Evolutionary conservation across 805 yeast genomes (phyloP).

Genomic region (Candida patagonica): DNA sequence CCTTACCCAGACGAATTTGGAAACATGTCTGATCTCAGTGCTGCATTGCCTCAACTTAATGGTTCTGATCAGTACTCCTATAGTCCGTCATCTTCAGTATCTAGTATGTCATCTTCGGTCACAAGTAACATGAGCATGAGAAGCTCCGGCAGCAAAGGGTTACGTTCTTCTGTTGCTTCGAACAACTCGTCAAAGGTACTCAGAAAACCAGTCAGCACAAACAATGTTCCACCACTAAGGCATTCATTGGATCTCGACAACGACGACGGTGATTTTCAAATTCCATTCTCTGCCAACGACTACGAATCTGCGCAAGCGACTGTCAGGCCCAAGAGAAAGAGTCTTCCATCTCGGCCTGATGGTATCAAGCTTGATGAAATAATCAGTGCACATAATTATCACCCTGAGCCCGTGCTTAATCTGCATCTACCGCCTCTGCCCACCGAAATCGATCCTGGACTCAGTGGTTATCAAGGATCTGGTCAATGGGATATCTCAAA

Average conservation of each 20-base stretch:
- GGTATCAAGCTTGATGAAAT: constrained; percentile 8
- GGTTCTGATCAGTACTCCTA: not conserved
- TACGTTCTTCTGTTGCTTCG: not conserved
- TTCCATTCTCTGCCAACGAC: constrained; percentile 20
- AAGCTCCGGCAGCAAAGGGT: not conserved
- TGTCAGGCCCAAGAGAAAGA: constrained; percentile 1
- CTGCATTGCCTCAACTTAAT: not conserved
- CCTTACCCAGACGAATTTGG: not conserved
- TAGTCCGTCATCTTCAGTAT: not conserved
- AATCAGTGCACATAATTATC: constrained; percentile 17
- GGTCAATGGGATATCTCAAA: constrained; percentile 24
- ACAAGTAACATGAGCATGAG: not conserved
- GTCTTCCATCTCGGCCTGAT: not conserved
- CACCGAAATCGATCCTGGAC: constrained; percentile 17
- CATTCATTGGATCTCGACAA: constrained; percentile 5
- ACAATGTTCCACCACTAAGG: constrained; percentile 1
- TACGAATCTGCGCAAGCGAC: constrained; percentile 7
- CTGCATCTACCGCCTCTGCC: not conserved
- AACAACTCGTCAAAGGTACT: not conserved
- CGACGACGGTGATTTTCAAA: constrained; percentile 6
- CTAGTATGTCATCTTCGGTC: not conserved
- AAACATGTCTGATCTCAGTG: constrained; percentile 1
- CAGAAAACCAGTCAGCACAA: constrained; percentile 15
- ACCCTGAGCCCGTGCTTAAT: constrained; percentile 18
- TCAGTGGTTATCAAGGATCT: constrained; percentile 19